Base-by-base conservation (phyloP, 2,329 filamentous ascomycete species). In the Trichoderma sp. region DNA sequence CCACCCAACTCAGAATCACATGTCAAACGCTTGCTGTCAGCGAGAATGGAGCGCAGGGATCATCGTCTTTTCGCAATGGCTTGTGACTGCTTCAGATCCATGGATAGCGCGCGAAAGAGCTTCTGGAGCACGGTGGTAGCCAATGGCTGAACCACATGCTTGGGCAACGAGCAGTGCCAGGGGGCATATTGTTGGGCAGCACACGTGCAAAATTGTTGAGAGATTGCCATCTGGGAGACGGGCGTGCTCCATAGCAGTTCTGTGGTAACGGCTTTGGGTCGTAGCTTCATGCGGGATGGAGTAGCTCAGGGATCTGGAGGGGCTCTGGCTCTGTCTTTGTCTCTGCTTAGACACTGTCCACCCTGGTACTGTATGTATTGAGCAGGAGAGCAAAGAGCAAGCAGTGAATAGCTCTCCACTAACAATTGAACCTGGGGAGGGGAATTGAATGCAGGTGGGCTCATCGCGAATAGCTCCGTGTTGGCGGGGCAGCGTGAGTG, bases 101-200 rank as follows among this genome's bases (percentile, higher is more conserved):
- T 53, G 69, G 29, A 33, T 65, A 73, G 35, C 27, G 71, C 71
- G 59, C 71, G 29, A 73, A 56, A 21, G 14, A 16, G 60, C 50
- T 8, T 21, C 38, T 11, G 63, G 45, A 64, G 33, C n/a, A 60
- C 62, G 74, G 79, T 79, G 80, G 82, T 80, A 82, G 77, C 85
- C 85, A 86, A 86, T 86, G 80, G 79, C 82, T 85, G 81, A 80
- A 80, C 82, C 85, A 86, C 85, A 86, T 86, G 84, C 76, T 78
- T 75, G 71, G 77, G 69, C 71, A 77, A 78, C 75, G 78, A 81
- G 78, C 76, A 68, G 78, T 77, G 77, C 77, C 77, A 80, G 82
- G 79, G 68, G 63, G 76, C 65, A 60, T 41, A 75, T 75, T 71
- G 66, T 75, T 75, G 73, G 73, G 73, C 72, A 31, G 21, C 45